Evolutionary conservation across 1,284 basidiomycete genomes (phyloP).

Genomic region (Moesziomyces antarcticus): DNA sequence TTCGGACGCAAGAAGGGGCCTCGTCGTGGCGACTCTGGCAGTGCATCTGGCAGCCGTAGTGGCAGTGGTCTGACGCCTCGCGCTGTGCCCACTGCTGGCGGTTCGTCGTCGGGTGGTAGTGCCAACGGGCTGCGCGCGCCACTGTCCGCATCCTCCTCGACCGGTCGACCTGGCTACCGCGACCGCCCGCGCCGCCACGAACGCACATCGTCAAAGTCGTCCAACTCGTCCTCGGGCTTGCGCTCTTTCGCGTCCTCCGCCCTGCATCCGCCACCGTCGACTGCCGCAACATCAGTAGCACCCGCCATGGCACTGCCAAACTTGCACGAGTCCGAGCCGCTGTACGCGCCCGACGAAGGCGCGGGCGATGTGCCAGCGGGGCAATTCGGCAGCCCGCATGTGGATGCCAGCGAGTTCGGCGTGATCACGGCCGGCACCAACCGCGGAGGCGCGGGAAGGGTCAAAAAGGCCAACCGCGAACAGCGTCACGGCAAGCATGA

Average conservation of each 20-base stretch:
- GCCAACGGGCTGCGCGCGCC: constrained; percentile 10
- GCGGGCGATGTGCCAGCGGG: constrained; percentile 4
- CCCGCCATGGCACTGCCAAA: constrained; percentile 21
- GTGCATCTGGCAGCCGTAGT: constrained; percentile 22
- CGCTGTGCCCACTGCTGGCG: constrained; percentile 5
- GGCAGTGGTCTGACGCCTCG: constrained; percentile 19
- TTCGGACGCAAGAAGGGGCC: constrained; percentile 41
- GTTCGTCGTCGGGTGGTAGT: constrained; percentile 35
- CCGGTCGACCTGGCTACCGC: constrained; percentile 34
- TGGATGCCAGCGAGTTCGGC: constrained; percentile 38
- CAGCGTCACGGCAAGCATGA: constrained; percentile 18
- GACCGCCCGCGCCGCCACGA: constrained; percentile 54
- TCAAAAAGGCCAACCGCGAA: constrained; percentile 34
- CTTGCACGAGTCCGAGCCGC: constrained; percentile 28
- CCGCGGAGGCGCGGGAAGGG: constrained; percentile 27
- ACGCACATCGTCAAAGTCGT: constrained; percentile 32
- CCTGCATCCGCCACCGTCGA: constrained; percentile 9
- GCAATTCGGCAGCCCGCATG: constrained; percentile 19
- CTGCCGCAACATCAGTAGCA: constrained; percentile 15
- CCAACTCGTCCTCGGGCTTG: constrained; percentile 37
- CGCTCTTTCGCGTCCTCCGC: constrained; percentile 18
- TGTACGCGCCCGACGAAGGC: constrained; percentile 6
- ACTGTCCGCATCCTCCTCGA: constrained; percentile 10
- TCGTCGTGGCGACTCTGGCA: constrained; percentile 16
- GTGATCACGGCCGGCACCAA: constrained; percentile 32